Base-by-base conservation (phyloP, 1,284 basidiomycete species). In the Pulveroboletus sp. region DNA sequence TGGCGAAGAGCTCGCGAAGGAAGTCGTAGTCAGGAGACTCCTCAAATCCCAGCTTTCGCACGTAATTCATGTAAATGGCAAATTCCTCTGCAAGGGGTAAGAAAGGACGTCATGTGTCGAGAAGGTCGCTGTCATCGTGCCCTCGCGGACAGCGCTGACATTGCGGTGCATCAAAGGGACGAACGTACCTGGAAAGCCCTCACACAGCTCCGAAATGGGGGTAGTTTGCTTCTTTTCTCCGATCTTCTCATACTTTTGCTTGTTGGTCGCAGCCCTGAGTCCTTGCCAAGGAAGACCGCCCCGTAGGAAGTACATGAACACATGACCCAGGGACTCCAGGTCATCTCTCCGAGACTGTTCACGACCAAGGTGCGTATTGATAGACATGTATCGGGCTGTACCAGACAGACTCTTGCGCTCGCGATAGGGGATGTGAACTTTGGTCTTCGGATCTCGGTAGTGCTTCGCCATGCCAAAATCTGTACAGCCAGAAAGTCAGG, bases 401-500 rank as follows among this genome's bases (percentile, higher is more conserved):
- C 96, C 97, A 18, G 94, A 97, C 54, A 98, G 78, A 63, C 94
- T 97, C 83, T 98, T 98, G 77, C 96, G 94, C 78, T 99, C 96
- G 65, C 96, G 86, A 79, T 99, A 99, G 28, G 96, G 96, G 61
- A 98, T 98, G 77, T 99, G 96, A 49, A 93, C 83, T 75, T 96
- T 96, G 6, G 94, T 96, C 81, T 96, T 97, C 20, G 96, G 96
- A 77, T 99, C 96, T 54, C 96, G 90, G 78, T 98, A 98, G 76
- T 98, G 95, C 77, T 98, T 99, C 51, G 96, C 96, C 82, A 99
- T 92, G 66, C 96, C 96, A 71, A 99, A 99, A 76, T 99, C 96
- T 87, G 56, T 11, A 48, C 25, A 20, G 46, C 40, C 24, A 22
- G 0, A 57, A 48, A 54, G 43, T 59, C 54, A 59, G 58, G 49